Evolutionary conservation across 257 asterid species (phyloP).

Genomic region (Solanum dulcamara): DNA sequence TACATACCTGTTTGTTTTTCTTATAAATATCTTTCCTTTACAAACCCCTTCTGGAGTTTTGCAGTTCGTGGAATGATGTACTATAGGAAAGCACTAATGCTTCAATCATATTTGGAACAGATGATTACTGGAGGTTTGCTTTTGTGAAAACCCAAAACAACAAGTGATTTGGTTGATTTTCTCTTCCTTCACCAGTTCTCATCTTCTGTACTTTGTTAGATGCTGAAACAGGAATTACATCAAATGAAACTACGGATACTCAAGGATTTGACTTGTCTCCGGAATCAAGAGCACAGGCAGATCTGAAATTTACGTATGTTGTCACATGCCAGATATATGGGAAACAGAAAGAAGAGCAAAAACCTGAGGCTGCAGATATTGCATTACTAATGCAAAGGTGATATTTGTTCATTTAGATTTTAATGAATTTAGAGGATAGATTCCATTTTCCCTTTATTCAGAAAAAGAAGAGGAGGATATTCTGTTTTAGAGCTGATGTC

Average conservation of each 20-base stretch:
- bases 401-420: not conserved
- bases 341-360: constrained; percentile 90
- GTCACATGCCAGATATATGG: constrained; percentile 98
- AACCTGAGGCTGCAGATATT: constrained; percentile 97
- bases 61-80: constrained; percentile 99
- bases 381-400: constrained; percentile 97
- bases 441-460: not conserved
- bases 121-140: constrained; percentile 61
- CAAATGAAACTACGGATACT: constrained; percentile 43
- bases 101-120: constrained; percentile 77
- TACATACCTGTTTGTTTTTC: not conserved
- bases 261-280: constrained; percentile 89
- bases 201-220: constrained; percentile 28
- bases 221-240: constrained; percentile 48
- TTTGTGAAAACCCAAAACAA: not conserved
- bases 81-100: constrained; percentile 96
- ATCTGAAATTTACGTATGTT: constrained; percentile 89
- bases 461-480: not conserved
- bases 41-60: constrained; percentile 7
- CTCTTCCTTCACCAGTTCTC: not conserved
- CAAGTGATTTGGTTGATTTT: not conserved
- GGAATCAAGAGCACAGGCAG: constrained; percentile 95
- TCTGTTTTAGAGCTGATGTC: not conserved
- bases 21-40: constrained; percentile 9
- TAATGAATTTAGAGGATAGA: not conserved